Evolutionary conservation across 306 rosid genomes (phyloP), one percentile per base, ranked within the genome.

Genomic region (Styphnolobium japonicum): DNA sequence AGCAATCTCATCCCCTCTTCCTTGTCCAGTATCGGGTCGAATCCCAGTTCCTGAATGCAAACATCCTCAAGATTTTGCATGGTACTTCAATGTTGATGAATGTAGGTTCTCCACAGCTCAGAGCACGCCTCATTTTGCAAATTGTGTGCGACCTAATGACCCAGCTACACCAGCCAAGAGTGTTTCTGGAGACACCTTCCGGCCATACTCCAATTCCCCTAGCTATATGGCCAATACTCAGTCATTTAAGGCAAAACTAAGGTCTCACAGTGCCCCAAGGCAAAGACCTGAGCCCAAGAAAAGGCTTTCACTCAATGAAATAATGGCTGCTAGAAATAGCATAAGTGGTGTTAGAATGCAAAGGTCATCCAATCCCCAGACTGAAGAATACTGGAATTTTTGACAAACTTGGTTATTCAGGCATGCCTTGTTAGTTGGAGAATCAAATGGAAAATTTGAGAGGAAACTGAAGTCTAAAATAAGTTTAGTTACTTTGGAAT

Each of bases 231-330:
- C 93, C 5, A 94, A 82, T 75, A 94, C 98, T 16, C 81, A 82
- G 71, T 91, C 98, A 11, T 94, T 86, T 19, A 86, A 75, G 75
- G 97, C 97, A 55, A 94, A 93, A 73, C 53, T 89, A 34, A 91
- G 98, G 84, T 92, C 93, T n/a, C 89, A 76, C 2, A 94, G 98
- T 53, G 98, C 97, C 10, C 98, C 98, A 11, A 94, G 83, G 77
- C 98, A 92, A 61, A 89, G 98, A 68, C 93, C 97, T 7, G 92
- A 91, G 34, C 56, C 81, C 3, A 88, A 80, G 84, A 91, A 87
- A 75, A 77, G 90, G 75, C 69, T 87, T 56, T 89, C 95, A 1
- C 80, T 91, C 48, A 57, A 77, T 64, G 98, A 94, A 49, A 79
- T 92, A 3, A 55, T 92, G 84, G 91, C 91, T 0, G 88, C 92